Base-by-base conservation (phyloP, 805 yeast species). In the Candida orba region DNA sequence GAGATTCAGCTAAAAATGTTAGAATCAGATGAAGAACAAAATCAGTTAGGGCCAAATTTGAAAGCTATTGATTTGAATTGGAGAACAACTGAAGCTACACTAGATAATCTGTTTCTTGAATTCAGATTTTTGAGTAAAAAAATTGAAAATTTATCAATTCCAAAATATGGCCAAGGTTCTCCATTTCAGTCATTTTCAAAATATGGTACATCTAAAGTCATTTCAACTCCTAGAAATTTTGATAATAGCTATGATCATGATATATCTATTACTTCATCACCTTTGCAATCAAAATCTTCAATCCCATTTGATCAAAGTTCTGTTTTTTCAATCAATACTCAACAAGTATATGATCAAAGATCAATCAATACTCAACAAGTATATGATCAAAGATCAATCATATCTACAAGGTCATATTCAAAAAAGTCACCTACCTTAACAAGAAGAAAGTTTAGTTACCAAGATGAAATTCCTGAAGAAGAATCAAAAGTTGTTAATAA, bases 11-110 rank as follows among this genome's bases (percentile, higher is more conserved):
- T 60, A 30, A 52, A 49, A 22, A 47, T 53, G 33, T 44, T 58
- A 4, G 65, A 60, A 30, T 48, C 52, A n/a, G 44, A 50, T 17
- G 36, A 46, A 43, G 20, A 47, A 54, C 2, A 34, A 47, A 3
- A 45, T 20, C 22, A 20, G 22, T 20, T 20, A 20, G 22, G 5
- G 4, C 5, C 22, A 23, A 51, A 52, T 22, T 51, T 57, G 54
- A 59, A 50, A 44, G 67, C 65, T 39, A 54, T 57, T n/a, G 66
- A 63, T 34, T 51, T 69, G 27, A 68, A 69, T 44, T 67, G 72
- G 72, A 62, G 66, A 57, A 68, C 74, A 5, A 64, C 69, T 0
- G 72, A 69, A 41, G 71, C 75, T 2, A 72, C 75, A 3, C 54
- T 69, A 36, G 74, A 71, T 18, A 72, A 72, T 46, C 42, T 72